These are phyloP conservation scores for Tulasnella sp. DNA, from an alignment of 768 basidiomycete species.

Conservation along the genomic window DNA sequence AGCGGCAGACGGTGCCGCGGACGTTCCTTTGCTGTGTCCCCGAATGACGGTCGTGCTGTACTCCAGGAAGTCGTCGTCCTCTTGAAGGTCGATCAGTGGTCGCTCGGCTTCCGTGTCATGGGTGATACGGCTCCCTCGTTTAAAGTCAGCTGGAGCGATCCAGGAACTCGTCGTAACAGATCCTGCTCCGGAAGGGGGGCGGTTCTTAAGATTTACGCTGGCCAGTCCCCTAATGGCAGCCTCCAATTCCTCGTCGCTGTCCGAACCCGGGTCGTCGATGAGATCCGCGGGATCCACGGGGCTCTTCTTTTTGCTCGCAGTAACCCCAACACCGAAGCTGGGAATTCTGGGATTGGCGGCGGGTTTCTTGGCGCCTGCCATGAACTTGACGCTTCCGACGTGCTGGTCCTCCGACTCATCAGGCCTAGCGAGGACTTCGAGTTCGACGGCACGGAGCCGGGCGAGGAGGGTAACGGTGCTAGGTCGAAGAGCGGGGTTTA, in stretches of 20 bases:
- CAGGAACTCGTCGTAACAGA: slow-evolving; percentile 24
- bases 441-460: slow-evolving; percentile 73
- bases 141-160: slow-evolving; percentile 39
- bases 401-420: slow-evolving; percentile 65
- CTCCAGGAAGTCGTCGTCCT: slow-evolving; percentile 39
- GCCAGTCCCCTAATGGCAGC: slow-evolving; percentile 51
- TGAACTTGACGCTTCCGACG: slow-evolving; percentile 80
- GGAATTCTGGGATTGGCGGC: slow-evolving; percentile 68
- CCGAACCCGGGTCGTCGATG: not conserved
- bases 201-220: slow-evolving; percentile 12
- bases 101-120: slow-evolving; percentile 9
- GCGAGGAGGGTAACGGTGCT: slow-evolving; percentile 75
- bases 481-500: slow-evolving; percentile 65
- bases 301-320: slow-evolving; percentile 48
- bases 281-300: slow-evolving; percentile 46
- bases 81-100: slow-evolving; percentile 25
- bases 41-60: slow-evolving; percentile 71
- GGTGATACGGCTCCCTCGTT: slow-evolving; percentile 31
- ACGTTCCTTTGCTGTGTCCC: slow-evolving; percentile 42
- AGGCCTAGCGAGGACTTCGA: slow-evolving; percentile 67
- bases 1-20: slow-evolving; percentile 36
- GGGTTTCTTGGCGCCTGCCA: slow-evolving; percentile 63
- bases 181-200: not conserved
- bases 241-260: slow-evolving; percentile 65
- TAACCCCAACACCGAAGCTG: slow-evolving; percentile 74